phyloP scores from a whole-genome alignment of 192 early-diverging fungal species.

The Phlyctochytrium planicorne region DNA sequence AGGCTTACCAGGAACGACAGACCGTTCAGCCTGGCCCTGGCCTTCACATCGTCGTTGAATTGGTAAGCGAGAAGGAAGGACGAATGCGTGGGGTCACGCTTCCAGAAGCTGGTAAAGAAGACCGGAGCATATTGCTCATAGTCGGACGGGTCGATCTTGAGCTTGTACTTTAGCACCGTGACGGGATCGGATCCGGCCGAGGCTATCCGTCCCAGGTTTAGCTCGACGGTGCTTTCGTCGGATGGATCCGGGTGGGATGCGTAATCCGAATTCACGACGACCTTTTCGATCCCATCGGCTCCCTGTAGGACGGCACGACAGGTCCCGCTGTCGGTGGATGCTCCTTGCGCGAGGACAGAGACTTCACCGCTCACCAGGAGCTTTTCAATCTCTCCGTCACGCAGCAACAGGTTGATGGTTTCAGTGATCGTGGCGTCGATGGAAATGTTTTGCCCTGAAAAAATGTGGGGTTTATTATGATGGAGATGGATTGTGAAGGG shows the following conservation, averaged over 20 bases:
- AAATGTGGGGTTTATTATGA: too few species aligned
- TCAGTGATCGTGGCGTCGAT: slow-evolving; percentile 26
- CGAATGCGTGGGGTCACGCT: slow-evolving; percentile 32
- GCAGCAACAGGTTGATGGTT: slow-evolving; percentile 39
- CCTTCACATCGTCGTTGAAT: slow-evolving; percentile 26
- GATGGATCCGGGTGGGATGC: slow-evolving; percentile 12
- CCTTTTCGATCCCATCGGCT: slow-evolving; percentile 25
- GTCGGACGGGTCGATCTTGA: slow-evolving; percentile 23
- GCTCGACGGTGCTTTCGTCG: slow-evolving; percentile 17
- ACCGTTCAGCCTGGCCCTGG: slow-evolving; percentile 19
- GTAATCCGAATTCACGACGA: slow-evolving; percentile 34
- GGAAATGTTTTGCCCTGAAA: neutral
- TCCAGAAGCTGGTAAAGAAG: slow-evolving; percentile 39
- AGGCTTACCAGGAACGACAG: slow-evolving; percentile 34
- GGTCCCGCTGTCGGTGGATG: neutral
- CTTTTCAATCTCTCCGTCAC: slow-evolving; percentile 36
- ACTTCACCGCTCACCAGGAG: slow-evolving; percentile 45
- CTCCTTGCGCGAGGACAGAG: slow-evolving; percentile 7
- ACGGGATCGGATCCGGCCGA: neutral
- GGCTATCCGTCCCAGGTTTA: slow-evolving; percentile 19
- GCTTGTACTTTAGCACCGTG: slow-evolving; percentile 39
- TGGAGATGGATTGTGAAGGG: too few species aligned
- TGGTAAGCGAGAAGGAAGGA: slow-evolving; percentile 40
- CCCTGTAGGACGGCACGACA: slow-evolving; percentile 19
- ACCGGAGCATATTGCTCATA: slow-evolving; percentile 32